Evolutionary conservation across 306 rosid genomes (phyloP).

Genomic region (Notholithocarpus densiflorus): DNA sequence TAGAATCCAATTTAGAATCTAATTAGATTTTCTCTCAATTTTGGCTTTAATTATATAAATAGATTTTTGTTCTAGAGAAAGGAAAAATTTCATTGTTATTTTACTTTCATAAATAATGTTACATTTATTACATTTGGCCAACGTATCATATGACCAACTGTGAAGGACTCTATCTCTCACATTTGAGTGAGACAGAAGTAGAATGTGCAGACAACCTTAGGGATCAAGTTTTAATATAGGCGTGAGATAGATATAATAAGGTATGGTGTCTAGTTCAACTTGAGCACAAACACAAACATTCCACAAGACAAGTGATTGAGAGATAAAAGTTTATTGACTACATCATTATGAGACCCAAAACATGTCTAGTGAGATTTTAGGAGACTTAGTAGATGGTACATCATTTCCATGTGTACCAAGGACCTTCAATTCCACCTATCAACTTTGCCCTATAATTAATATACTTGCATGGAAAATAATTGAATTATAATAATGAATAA

Average conservation of each 20-base stretch:
- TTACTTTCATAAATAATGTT: not conserved
- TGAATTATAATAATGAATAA: not conserved
- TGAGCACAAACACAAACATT: slow-evolving; percentile 21
- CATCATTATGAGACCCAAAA: not conserved
- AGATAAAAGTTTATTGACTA: not conserved
- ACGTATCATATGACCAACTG: not conserved
- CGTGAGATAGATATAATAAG: slow-evolving; percentile 29
- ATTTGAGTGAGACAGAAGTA: slow-evolving; percentile 4
- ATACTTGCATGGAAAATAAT: not conserved
- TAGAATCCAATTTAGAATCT: no score
- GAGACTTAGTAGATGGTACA: slow-evolving; percentile 3
- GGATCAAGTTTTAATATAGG: slow-evolving; percentile 27
- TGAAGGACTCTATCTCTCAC: not conserved
- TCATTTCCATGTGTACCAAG: not conserved
- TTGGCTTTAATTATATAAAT: no score
- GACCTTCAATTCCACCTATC: not conserved
- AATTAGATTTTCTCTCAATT: no score
- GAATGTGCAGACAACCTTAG: slow-evolving; percentile 32
- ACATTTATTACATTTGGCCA: not conserved
- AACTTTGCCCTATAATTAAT: not conserved
- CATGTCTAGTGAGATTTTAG: not conserved
- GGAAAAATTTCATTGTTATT: no score
- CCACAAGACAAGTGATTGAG: not conserved
- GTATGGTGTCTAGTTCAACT: slow-evolving; percentile 42
- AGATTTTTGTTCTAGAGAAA: no score